A percentile compares a stretch with the other conserved stretches of the same genome.
These are phyloP conservation scores for Blastocystis sp. DNA, from an alignment of 352 stramenopile genomes.

Conservation along the genomic window DNA sequence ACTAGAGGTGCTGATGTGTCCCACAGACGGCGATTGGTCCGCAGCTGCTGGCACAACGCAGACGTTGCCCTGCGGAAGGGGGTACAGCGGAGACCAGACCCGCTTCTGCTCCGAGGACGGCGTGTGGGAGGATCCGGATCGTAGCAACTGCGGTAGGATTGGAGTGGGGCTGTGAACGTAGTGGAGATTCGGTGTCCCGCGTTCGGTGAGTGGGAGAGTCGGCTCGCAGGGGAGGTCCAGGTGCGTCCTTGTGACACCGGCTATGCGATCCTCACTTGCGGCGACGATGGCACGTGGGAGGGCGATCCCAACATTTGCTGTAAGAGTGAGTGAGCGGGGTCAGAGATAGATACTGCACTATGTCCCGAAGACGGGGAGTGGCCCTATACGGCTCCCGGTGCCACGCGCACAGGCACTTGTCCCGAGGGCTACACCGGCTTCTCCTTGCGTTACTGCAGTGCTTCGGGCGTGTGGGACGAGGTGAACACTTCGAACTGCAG, in stretches of 20 bases:
- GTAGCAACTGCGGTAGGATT: not conserved
- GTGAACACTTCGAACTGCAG: conserved; percentile 30
- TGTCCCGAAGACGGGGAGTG: conserved; percentile 43
- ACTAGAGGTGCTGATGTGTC: conserved; percentile 14
- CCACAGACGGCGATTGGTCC: conserved; percentile 19
- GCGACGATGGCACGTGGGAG: not conserved
- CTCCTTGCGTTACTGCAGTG: not conserved
- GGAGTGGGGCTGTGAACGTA: not conserved
- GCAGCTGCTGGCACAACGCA: not conserved
- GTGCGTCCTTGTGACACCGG: not conserved
- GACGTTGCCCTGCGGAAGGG: not conserved
- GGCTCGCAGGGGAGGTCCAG: not conserved
- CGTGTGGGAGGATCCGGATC: conserved; percentile 1
- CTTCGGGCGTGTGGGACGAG: not conserved
- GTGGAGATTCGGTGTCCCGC: conserved; percentile 17
- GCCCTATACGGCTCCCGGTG: conserved; percentile 27
- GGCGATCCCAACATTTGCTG: conserved; percentile 18
- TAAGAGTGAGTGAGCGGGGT: not conserved
- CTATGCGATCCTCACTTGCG: conserved; percentile 19
- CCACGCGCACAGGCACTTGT: not conserved
- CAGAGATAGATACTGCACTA: not conserved
- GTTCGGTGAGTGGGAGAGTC: conserved; percentile 13
- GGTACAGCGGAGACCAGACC: conserved; percentile 17
- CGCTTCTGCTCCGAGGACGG: not conserved
- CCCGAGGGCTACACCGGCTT: conserved; percentile 8